Conservation (phyloP, 768 basidiomycete species). For the Tephrocybe sp. region DNA sequence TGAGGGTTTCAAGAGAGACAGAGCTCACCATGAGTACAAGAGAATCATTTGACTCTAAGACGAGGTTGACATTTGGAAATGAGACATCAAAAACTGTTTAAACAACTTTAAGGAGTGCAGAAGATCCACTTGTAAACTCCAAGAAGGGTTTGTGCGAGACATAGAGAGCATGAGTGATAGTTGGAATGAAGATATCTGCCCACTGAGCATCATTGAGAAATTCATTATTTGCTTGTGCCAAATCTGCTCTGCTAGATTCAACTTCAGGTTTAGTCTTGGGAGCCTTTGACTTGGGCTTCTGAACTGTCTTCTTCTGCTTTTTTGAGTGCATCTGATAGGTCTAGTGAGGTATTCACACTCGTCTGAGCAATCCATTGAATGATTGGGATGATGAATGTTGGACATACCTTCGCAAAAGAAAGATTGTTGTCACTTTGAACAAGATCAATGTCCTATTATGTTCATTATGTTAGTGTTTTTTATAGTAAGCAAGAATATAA, state of each 20-base stretch:
- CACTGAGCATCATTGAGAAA: slow-evolving; percentile 15
- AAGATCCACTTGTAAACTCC: slow-evolving; percentile 11
- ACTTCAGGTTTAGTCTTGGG: too few species aligned
- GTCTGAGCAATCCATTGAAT: too few species aligned
- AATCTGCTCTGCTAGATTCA: too few species aligned
- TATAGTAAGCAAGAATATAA: neutral
- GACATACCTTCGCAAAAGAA: too few species aligned
- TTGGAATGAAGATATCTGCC: slow-evolving; percentile 18
- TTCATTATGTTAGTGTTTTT: neutral
- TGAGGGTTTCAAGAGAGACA: neutral
- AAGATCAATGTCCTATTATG: neutral
- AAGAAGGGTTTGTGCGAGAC: slow-evolving; percentile 17
- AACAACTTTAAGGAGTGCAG: slow-evolving; percentile 10
- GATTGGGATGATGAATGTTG: too few species aligned
- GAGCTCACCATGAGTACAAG: neutral
- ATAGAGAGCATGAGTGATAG: slow-evolving; percentile 20
- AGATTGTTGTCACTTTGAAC: neutral
- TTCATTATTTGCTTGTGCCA: neutral
- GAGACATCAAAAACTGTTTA: slow-evolving; percentile 13
- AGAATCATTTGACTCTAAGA: neutral
- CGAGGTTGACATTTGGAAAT: slow-evolving; percentile 11
- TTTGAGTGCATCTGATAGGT: too few species aligned
- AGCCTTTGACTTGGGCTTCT: neutral
- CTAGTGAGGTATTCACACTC: too few species aligned
- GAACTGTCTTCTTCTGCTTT: neutral